Conservation (phyloP, 1,139 yeast species). For the Groenewaldozyma sp. region DNA sequence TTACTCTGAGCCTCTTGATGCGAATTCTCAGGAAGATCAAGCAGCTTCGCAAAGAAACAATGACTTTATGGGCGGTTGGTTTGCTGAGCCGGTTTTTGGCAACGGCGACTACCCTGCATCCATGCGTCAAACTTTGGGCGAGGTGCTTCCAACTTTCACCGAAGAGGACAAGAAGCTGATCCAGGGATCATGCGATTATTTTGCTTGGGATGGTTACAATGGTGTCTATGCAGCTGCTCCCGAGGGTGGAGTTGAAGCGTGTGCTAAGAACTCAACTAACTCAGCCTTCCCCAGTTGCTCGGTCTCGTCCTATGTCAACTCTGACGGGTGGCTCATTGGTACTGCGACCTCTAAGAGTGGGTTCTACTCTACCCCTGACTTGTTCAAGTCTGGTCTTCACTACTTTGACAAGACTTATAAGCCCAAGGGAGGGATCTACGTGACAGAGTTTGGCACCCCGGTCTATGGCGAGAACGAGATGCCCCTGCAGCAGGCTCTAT, state of each 20-base stretch:
- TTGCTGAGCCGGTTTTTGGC: conserved; percentile 4
- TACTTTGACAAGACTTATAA: conserved; percentile 12
- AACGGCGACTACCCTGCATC: conserved; percentile 2
- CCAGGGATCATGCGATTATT: conserved; percentile 4
- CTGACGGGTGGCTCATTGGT: conserved; percentile 28
- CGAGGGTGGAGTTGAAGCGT: conserved; percentile 17
- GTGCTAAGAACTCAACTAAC: conserved; percentile 9
- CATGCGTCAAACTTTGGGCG: conserved; percentile 3
- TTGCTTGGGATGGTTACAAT: conserved; percentile 7
- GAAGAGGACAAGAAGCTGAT: conserved; percentile 2
- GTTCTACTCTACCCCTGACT: conserved; percentile 10
- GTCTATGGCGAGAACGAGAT: conserved; percentile 26
- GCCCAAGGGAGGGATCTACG: conserved; percentile 12
- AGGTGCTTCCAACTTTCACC: conserved; percentile 3
- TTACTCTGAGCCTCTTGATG: conserved; percentile 6
- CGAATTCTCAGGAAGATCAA: neutral
- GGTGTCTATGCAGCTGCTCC: conserved; percentile 15
- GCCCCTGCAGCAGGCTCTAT: conserved; percentile 23
- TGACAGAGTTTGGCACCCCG: conserved; percentile 31
- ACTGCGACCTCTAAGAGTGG: conserved; percentile 2
- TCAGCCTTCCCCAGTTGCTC: conserved; percentile 14
- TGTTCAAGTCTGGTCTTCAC: conserved; percentile 10
- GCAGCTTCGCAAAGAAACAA: conserved; percentile 4
- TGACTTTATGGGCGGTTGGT: conserved; percentile 1
- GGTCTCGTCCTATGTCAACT: conserved; percentile 8